Evolutionary conservation across 1,284 basidiomycete genomes (phyloP).

Genomic region (Malassezia nana): DNA sequence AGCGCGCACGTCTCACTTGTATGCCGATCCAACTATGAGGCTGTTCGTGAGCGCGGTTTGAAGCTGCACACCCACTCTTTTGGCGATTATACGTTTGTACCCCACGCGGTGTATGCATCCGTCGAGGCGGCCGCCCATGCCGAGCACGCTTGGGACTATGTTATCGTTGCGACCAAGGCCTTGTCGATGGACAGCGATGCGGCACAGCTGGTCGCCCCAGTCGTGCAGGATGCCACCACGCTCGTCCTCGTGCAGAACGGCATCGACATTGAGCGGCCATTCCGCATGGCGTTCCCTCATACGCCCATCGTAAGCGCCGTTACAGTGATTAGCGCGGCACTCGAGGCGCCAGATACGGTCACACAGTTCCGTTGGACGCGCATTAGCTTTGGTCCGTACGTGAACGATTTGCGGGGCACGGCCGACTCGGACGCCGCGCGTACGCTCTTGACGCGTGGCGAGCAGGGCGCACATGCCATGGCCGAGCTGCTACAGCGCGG

Average conservation of each 20-base stretch:
- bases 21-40: conserved; percentile 51
- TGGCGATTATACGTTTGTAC: conserved; percentile 50
- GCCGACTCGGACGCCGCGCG: conserved; percentile 16
- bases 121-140: conserved; percentile 24
- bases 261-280: conserved; percentile 50
- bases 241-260: conserved; percentile 52
- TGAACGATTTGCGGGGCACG: conserved; percentile 26
- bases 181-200: conserved; percentile 41
- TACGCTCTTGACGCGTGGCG: conserved; percentile 9
- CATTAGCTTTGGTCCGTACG: conserved; percentile 50
- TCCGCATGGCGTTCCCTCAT: conserved; percentile 42
- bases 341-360: conserved; percentile 47
- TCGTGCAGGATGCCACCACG: conserved; percentile 32
- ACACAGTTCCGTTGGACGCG: conserved; percentile 51
- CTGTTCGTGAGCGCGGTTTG: conserved; percentile 47
- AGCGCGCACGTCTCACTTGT: conserved; percentile 49
- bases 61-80: conserved; percentile 49
- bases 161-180: conserved; percentile 51
- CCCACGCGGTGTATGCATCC: conserved; percentile 46
- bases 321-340: conserved; percentile 50
- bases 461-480: conserved; percentile 26
- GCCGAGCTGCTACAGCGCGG: conserved; percentile 42
- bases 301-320: conserved; percentile 50
- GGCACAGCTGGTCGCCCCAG: conserved; percentile 40
- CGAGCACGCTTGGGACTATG: conserved; percentile 46